Evolutionary conservation across 2,329 filamentous ascomycete genomes (phyloP), one percentile per base, ranked within the genome.

Genomic region (Sporothrix pallida): DNA sequence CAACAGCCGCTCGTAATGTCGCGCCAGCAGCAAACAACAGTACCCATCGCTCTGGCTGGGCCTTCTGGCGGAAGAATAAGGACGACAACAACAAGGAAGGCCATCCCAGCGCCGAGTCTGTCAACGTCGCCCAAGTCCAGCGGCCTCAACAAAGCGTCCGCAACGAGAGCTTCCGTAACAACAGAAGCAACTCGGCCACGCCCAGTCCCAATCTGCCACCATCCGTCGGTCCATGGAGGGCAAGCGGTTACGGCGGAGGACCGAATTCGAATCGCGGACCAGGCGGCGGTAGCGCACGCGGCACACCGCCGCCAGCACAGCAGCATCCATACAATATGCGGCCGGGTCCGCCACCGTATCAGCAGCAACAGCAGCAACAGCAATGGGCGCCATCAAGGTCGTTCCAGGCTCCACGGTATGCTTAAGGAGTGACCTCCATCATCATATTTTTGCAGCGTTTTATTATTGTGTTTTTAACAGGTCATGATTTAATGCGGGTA

Each of bases 221-320:
- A 15, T 71, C 69, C 0, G 69, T 71, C 15, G 56, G 70, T 13
- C 44, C 44, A 15, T 72, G 58, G 56, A 17, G 70, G 44, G 58
- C 44, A 15, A 63, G 26, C 58, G 70, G 70, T 10, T 72, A 72
- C 26, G 70, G 70, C 31, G 70, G 70, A 12, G 70, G 69, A 10
- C 31, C 31, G 31, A 37, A 37, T 7, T 37, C 31, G 31, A 37
- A 37, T 37, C 31, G 31, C 31, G 60, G 62, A 15, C 56, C 58
- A 42, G 58, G 58, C 6, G 31, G 58, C 58, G 26, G 26, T 3
- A 37, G 60, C 15, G 31, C 31, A 12, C 60, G 37, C 5, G 31
- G 31, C 2, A 23, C 48, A 60, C 50, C 63, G 23, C 63, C 65
- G 26, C 72, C 44, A 42, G 15, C 70, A 9, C 68, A 20, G 56